Conservation (phyloP, 306 rosid genomes). For the Argentina anserina region DNA sequence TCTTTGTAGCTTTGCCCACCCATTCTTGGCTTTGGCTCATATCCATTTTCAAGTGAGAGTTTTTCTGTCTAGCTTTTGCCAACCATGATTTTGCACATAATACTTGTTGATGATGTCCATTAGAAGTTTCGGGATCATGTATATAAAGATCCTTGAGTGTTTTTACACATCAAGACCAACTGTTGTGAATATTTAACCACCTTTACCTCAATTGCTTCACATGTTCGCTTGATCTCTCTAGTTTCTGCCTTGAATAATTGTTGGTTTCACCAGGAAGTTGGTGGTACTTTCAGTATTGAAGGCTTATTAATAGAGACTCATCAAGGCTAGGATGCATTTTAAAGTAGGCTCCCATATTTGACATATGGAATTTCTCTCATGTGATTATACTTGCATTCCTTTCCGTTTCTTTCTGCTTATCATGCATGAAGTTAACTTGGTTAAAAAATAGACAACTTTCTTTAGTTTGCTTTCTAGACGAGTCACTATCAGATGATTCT, state of each 20-base stretch:
- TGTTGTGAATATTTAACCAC: not conserved
- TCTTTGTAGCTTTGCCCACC: slow-evolving; percentile 61
- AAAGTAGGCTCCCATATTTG: not conserved
- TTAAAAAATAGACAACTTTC: not conserved
- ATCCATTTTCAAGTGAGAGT: slow-evolving; percentile 59
- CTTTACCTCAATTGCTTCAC: not conserved
- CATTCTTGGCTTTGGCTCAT: slow-evolving; percentile 94
- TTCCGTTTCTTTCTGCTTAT: not conserved
- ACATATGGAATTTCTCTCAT: not conserved
- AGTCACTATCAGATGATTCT: not conserved
- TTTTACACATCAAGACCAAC: not conserved
- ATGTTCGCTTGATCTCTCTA: not conserved
- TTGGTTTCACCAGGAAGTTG: not conserved
- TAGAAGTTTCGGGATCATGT: not conserved
- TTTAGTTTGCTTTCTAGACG: not conserved
- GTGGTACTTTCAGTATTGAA: not conserved
- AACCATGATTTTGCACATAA: not conserved
- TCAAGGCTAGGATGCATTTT: slow-evolving; percentile 3
- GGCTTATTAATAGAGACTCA: not conserved
- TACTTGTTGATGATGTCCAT: not conserved
- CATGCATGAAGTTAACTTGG: not conserved
- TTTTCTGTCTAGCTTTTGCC: not conserved
- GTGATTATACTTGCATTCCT: not conserved
- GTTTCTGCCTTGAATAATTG: not conserved
- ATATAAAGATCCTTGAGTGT: not conserved